These are phyloP conservation scores for Thelephora ganbajun DNA, from an alignment of 768 basidiomycete genomes.

Conservation along the genomic window DNA sequence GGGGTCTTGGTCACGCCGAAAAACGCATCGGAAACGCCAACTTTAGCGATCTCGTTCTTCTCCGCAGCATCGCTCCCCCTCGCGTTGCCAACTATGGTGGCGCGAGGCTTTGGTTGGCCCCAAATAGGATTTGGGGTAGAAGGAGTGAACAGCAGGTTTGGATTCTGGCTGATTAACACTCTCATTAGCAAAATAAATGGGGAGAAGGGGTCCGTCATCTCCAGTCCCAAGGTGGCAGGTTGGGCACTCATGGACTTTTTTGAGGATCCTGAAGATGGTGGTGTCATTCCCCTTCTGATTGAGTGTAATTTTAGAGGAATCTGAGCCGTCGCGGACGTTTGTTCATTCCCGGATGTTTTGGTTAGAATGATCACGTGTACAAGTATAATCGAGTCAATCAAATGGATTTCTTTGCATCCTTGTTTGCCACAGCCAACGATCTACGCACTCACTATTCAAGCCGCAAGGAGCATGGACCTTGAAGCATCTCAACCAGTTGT, in stretches of 20 bases:
- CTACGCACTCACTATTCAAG: no score
- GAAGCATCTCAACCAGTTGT: slow-evolving; percentile 36
- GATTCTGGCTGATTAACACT: slow-evolving; percentile 51
- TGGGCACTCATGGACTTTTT: slow-evolving; percentile 73
- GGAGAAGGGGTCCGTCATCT: slow-evolving; percentile 8
- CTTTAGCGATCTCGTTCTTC: slow-evolving; percentile 64
- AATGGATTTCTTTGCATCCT: no score
- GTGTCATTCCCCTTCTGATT: slow-evolving; percentile 49
- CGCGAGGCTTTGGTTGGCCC: slow-evolving; percentile 79
- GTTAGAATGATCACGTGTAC: no score
- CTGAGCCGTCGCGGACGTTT: no score
- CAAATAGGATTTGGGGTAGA: slow-evolving; percentile 64
- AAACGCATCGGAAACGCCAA: slow-evolving; percentile 22
- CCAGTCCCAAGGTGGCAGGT: slow-evolving; percentile 43
- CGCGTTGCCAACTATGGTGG: slow-evolving; percentile 62
- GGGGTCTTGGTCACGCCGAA: slow-evolving; percentile 32
- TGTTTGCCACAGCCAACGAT: no score
- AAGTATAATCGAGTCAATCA: no score
- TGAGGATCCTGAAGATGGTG: slow-evolving; percentile 35
- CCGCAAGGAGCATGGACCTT: slow-evolving; percentile 41
- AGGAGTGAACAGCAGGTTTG: slow-evolving; percentile 71
- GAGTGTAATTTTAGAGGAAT: slow-evolving; percentile 63
- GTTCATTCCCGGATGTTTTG: no score
- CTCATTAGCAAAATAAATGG: slow-evolving; percentile 17
- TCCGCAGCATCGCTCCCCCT: slow-evolving; percentile 75